Base-by-base conservation (phyloP, 2,329 filamentous ascomycete genomes). In the Zymoseptoria ardabiliae region DNA sequence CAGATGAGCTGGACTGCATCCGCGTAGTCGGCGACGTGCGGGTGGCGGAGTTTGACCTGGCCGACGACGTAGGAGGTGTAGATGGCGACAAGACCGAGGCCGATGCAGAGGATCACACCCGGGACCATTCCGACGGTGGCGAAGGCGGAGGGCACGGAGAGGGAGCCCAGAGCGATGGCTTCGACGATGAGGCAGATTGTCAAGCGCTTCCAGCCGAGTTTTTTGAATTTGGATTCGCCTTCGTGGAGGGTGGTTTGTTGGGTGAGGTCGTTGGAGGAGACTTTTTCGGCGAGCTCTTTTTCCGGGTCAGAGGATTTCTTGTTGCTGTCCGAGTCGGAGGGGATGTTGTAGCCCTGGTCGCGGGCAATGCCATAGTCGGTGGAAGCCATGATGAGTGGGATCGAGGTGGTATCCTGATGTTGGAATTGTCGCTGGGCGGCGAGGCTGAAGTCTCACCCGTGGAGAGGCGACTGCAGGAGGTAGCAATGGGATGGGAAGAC, bases 11-110 rank as follows among this genome's bases (percentile, higher is more conserved):
- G 63, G 8, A 77, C 76, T 1, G 75, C 76, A 62, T 79, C 77
- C 23, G 76, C 72, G 63, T 78, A 79, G 66, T 78, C 73, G 63
- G 72, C 68, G 30, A 78, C 66, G 11, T 75, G 65, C 3, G 76
- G 76, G 66, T 81, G 79, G 50, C 70, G 73, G 57, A 79, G 71
- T 66, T 83, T 84, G 73, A 86, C 85, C 65, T 85, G 81, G 6
- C 83, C 83, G 53, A 86, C 79, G 4, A 85, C 77, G 66, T 81
- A 84, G 58, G 82, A 82, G 2, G 83, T 85, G 69, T 86, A 87
- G 52, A 81, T 84, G 13, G 85, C 79, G 13, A 86, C 69, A 19
- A 82, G 56, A 22, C 84, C 84, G 3, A 87, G 73, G 10, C 75
- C 72, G 55, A 84, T 61, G 52, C 83, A 78, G 41, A 85, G 71